Evolutionary conservation across 2,329 filamentous ascomycete genomes (phyloP).

Genomic region (Alternaria consortialis): DNA sequence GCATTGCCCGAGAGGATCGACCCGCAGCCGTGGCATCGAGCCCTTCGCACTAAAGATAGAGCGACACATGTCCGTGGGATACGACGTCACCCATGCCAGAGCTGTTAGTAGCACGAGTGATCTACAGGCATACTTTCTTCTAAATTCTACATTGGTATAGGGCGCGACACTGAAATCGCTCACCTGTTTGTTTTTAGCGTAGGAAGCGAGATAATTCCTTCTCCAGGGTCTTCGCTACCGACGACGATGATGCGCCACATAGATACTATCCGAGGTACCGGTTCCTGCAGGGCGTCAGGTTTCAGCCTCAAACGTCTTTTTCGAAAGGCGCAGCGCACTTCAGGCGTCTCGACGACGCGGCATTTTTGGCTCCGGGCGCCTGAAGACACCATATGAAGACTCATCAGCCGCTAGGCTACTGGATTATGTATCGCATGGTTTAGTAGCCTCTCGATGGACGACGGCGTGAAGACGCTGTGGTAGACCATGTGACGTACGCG

Average conservation of each 20-base stretch:
- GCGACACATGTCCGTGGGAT: background rate
- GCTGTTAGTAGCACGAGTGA: background rate
- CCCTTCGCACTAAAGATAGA: slow-evolving; percentile 9
- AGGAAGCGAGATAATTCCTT: background rate
- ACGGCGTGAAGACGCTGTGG: background rate
- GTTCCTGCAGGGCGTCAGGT: slow-evolving; percentile 4
- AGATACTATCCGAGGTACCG: background rate
- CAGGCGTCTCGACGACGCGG: background rate
- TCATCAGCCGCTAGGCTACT: background rate
- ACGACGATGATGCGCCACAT: background rate
- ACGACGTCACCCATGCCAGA: background rate
- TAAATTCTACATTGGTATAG: background rate
- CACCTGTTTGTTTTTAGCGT: background rate
- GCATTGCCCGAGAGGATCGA: background rate
- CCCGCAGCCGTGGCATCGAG: background rate
- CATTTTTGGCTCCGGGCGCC: background rate
- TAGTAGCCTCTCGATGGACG: background rate
- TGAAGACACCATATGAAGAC: background rate
- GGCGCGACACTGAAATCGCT: background rate
- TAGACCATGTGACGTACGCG: background rate
- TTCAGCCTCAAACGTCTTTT: slow-evolving; percentile 19
- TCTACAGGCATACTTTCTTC: background rate
- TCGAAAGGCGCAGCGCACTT: background rate
- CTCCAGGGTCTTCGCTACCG: background rate
- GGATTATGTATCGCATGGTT: background rate